Conservation (phyloP, 148 eudicot species). For the Camellia sinensis region DNA sequence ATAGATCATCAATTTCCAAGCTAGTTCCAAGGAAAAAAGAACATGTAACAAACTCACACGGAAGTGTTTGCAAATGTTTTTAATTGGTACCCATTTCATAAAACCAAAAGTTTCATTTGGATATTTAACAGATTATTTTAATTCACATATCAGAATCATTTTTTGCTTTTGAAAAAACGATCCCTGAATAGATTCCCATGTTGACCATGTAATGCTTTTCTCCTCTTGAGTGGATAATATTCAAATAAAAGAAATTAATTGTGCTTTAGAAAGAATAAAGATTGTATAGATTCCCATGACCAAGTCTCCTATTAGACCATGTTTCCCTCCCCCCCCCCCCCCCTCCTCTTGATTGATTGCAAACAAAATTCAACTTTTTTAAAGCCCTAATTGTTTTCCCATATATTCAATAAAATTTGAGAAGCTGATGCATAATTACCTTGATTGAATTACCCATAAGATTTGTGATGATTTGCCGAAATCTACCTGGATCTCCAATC, state of each 20-base stretch:
- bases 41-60: neutral
- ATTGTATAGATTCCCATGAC: neutral
- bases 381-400: neutral
- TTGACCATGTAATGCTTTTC: neutral
- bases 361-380: neutral
- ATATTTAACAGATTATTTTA: neutral
- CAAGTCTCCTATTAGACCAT: neutral
- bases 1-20: constrained; percentile 8
- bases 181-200: neutral
- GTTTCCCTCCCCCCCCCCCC: no score
- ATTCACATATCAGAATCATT: neutral
- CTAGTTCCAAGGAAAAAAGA: neutral
- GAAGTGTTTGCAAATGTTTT: neutral
- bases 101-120: neutral
- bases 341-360: neutral
- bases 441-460: constrained; percentile 95
- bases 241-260: neutral
- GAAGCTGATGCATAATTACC: constrained; percentile 39
- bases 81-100: neutral
- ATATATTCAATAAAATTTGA: neutral
- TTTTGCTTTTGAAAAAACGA: neutral
- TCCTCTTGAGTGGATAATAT: neutral
- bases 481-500: constrained; percentile 94
- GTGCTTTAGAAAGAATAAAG: neutral
- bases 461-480: constrained; percentile 91